A percentile compares a stretch with the other conserved stretches of the same genome.
Evolutionary conservation across 2,329 filamentous ascomycete genomes (phyloP).

Genomic region (Sphaerostilbella broomeana): DNA sequence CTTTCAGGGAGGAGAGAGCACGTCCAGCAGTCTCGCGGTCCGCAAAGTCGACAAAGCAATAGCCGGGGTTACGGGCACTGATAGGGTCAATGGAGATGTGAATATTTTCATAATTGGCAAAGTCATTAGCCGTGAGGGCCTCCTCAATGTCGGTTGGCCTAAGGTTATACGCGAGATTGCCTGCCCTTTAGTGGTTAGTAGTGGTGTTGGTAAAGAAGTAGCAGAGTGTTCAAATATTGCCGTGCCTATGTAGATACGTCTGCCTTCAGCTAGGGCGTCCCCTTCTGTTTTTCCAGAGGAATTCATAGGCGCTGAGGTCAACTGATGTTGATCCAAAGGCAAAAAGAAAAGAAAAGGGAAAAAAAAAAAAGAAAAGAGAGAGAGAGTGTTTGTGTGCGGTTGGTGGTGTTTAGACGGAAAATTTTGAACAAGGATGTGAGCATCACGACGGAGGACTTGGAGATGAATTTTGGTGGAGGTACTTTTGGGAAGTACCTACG

Average conservation of each 20-base stretch:
- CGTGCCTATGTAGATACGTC: constrained; percentile 52
- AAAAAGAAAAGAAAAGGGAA: no score
- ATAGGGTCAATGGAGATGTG: constrained; percentile 64
- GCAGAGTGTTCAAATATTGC: neutral
- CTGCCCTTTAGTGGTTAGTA: constrained; percentile 14
- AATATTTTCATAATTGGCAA: constrained; percentile 44
- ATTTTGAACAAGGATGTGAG: no score
- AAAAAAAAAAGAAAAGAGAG: no score
- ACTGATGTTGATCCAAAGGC: no score
- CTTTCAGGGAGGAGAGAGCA: constrained; percentile 47
- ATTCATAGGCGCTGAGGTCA: no score
- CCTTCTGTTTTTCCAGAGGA: no score
- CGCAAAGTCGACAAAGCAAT: constrained; percentile 66
- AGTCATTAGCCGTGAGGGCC: constrained; percentile 39
- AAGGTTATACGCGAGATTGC: constrained; percentile 52
- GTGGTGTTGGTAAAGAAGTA: neutral
- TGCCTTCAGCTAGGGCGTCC: constrained; percentile 23
- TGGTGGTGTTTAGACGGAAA: no score
- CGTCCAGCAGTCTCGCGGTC: constrained; percentile 48
- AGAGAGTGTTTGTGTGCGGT: no score
- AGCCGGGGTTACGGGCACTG: constrained; percentile 62
- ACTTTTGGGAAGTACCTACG: no score
- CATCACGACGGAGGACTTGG: no score
- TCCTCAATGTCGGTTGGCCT: constrained; percentile 54
- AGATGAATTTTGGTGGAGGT: no score